Evolutionary conservation across 768 basidiomycete genomes (phyloP).

Genomic region (Coprinopsis strossmayeri): DNA sequence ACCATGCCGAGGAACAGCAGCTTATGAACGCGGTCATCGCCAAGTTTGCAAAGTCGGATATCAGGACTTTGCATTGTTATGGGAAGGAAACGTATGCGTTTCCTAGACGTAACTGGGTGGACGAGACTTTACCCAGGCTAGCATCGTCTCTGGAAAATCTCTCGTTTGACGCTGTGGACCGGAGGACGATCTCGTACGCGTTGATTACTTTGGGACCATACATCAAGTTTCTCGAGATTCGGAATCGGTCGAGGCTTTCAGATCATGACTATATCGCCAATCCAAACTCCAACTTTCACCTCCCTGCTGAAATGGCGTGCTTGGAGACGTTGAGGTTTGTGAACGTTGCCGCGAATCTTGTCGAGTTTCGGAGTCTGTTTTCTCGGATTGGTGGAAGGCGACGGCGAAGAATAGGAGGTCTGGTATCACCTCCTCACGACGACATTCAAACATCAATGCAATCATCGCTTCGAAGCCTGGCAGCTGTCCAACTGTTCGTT

Average conservation of each 20-base stretch:
- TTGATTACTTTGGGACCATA: not conserved
- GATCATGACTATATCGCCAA: slow-evolving; percentile 1
- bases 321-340: not conserved
- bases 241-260: slow-evolving; percentile 5
- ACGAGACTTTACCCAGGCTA: not conserved
- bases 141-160: not conserved
- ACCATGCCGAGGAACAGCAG: not conserved
- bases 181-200: slow-evolving; percentile 1
- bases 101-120: not conserved
- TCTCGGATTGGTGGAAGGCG: not conserved
- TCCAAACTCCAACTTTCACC: not conserved
- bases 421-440: too few relatives aligned
- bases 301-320: not conserved
- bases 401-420: not conserved
- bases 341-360: not conserved
- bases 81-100: slow-evolving; percentile 7
- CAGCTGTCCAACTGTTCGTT: slow-evolving; percentile 3
- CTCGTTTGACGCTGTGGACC: slow-evolving; percentile 2
- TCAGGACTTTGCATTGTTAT: slow-evolving; percentile 4
- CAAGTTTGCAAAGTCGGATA: slow-evolving; percentile 3
- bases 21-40: slow-evolving; percentile 1
- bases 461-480: not conserved
- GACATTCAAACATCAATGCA: too few relatives aligned
- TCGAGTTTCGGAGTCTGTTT: slow-evolving; percentile 1
- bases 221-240: slow-evolving; percentile 4